Base-by-base conservation (phyloP, 2,329 filamentous ascomycete genomes). In the Sphaerostilbella broomeana region DNA sequence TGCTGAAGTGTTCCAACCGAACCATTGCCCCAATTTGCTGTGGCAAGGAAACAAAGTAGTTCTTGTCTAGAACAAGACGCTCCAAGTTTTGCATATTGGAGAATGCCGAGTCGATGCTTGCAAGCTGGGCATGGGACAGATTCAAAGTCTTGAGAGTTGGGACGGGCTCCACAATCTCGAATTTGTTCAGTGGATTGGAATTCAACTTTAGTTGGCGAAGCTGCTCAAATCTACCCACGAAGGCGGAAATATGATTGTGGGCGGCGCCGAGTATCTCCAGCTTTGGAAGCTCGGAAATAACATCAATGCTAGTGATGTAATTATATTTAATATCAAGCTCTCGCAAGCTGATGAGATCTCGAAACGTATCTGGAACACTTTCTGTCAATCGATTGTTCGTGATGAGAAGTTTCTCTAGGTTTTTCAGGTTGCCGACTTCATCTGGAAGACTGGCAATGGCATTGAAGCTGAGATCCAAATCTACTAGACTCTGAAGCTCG, bases 271-370 rank as follows among this genome's bases (percentile, higher is more conserved):
- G 68, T 46, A 86, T 84, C 62, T 98, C 92, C 26, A 98, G 67
- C 50, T 84, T 85, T 3, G 90, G 90, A 13, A 98, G 71, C 45
- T 82, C 74, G 3, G 86, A 84, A 46, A 97, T 79, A 39, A 87
- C 79, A 58, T 97, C 86, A 54, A 98, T 95, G 55, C 80, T 88
- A 35, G 81, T 81, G 40, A 98, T 85, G 13, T 77, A 73, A 56
- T 98, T 98, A 69, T 94, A 97, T 47, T 94, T 87, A 48, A 94
- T 81, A 61, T 98, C 92, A 29, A 98, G 78, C 61, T 97, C 90
- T 46, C 86, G 86, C 37, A 98, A 68, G 53, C 76, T 94, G 32
- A 74, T 65, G 6, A 97, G 67, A n/a, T 83, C 71, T 45, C 70
- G 75, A 54, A 97, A 85, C 0, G 79, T 75, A 2, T 75, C 66